These are phyloP conservation scores for Ormosia semicastrata DNA, from an alignment of 306 rosid genomes.

Conservation along the genomic window DNA sequence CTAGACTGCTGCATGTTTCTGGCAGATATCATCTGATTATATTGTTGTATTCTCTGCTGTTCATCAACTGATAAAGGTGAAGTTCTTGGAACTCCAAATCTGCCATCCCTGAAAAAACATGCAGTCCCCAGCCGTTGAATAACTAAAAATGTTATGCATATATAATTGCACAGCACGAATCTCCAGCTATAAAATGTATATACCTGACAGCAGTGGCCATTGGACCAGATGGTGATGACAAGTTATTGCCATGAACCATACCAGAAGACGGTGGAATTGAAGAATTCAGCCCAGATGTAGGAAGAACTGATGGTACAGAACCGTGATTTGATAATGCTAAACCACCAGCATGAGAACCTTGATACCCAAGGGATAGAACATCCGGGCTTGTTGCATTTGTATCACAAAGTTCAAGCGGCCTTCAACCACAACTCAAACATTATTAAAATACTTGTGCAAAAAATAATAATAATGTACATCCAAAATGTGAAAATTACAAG, in stretches of 20 bases:
- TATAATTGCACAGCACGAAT: not conserved
- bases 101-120: conserved; percentile 59
- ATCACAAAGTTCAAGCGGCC: conserved; percentile 98
- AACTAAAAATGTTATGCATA: not conserved
- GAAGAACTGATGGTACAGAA: conserved; percentile 55
- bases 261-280: conserved; percentile 76
- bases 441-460: conserved; percentile 3
- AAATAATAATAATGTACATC: not conserved
- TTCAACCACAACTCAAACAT: conserved; percentile 50
- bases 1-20: conserved; percentile 72
- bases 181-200: conserved; percentile 15
- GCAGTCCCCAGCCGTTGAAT: not conserved
- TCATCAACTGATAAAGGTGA: conserved; percentile 80
- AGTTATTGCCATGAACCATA: conserved; percentile 58
- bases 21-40: conserved; percentile 71
- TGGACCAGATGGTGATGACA: conserved; percentile 65
- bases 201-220: conserved; percentile 65
- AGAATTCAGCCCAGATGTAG: conserved; percentile 67
- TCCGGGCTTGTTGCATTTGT: conserved; percentile 65
- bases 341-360: conserved; percentile 71
- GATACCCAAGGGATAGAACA: conserved; percentile 60
- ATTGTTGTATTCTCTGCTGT: conserved; percentile 87
- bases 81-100: conserved; percentile 70
- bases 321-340: conserved; percentile 73
- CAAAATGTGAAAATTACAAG: conserved; percentile 8